Percentiles rank a stretch among this genome's conserved stretches.
phyloP scores from a whole-genome alignment of 495 filamentous ascomycete genomes.

The Xylaria palmicola region DNA sequence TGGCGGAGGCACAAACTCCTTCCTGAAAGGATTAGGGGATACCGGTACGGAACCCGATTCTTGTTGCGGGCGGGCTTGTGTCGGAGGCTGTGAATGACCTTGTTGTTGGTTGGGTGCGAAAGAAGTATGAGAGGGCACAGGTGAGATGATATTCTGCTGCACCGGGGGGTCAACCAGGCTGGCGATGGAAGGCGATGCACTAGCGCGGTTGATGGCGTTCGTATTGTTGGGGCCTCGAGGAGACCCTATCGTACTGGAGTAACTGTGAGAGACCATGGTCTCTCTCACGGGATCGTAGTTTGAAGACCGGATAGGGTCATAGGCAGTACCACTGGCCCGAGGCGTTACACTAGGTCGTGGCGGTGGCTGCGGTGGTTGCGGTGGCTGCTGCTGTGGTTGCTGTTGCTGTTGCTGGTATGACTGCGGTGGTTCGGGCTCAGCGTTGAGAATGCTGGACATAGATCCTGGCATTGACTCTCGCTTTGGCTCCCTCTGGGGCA shows the following conservation, averaged over 20 bases:
- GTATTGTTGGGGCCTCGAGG: conserved; percentile 50
- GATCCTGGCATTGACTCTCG: conserved; percentile 41
- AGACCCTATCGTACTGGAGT: conserved; percentile 54
- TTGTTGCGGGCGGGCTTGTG: conserved; percentile 21
- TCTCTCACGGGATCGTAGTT: conserved; percentile 59
- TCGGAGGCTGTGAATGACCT: conserved; percentile 19
- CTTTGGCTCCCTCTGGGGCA: conserved; percentile 35
- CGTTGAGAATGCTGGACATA: conserved; percentile 52
- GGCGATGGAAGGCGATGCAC: conserved; percentile 84
- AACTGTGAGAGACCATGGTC: conserved; percentile 48
- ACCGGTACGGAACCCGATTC: conserved; percentile 28
- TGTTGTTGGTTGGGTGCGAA: conserved; percentile 31
- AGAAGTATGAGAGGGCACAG: conserved; percentile 43
- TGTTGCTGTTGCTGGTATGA: conserved; percentile 23
- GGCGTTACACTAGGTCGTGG: conserved; percentile 41
- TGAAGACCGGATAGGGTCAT: conserved; percentile 80
- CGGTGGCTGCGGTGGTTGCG: conserved; percentile 26
- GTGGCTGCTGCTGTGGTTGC: conserved; percentile 20
- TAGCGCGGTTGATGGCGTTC: conserved; percentile 61
- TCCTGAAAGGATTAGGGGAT: conserved; percentile 33
- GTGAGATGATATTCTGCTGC: conserved; percentile 45
- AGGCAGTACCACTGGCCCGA: conserved; percentile 72
- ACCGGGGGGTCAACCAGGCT: conserved; percentile 80
- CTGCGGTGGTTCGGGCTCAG: conserved; percentile 42
- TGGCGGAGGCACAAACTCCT: conserved; percentile 31